Evolutionary conservation across 2,329 filamentous ascomycete genomes (phyloP), one percentile per base, ranked within the genome.

Genomic region (Pseudogymnoascus sp.): DNA sequence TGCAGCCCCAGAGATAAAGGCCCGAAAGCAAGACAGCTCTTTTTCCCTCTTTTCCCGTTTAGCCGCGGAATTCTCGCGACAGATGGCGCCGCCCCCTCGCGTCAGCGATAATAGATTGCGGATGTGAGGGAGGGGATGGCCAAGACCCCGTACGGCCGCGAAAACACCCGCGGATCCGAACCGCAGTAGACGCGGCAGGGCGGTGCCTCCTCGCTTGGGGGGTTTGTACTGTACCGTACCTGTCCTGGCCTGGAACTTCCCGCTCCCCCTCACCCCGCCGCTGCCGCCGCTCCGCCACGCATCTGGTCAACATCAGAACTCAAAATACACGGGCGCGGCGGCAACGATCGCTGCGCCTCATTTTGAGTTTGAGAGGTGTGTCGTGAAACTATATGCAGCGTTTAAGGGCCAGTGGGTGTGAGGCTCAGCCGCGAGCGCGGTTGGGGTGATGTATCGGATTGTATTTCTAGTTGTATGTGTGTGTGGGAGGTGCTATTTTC

Each of bases 91-190:
- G 47, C 26, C 47, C 47, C 51, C 51, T 57, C 51, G 51, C 29
- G 51, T 34, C 8, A 57, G 51, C 51, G 51, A 57, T 57, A 57
- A 18, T 21, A 57, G 51, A 57, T 57, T 34, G 51, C 16, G 29
- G 16, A 34, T 57, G 51, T 7, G 51, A 57, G 16, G 47, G 42
- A 29, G 26, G 51, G 5, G 51, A 10, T 4, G 47, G 47, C 29
- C 29, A 57, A 34, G 51, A 57, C 51, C 29, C 29, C 51, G 51
- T 18, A 4, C 29, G 51, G 29, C 51, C 51, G 51, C 29, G 47
- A 57, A 18, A 57, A 57, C 47, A 57, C 47, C 47, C 47, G 47
- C 51, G 51, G 29, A 1, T 57, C 51, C 51, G 51, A 57, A 57
- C 51, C 51, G 51, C 51, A n/a, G 45, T 14, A 34, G 51, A 8